Conservation (phyloP, 768 basidiomycete genomes). For the Saitozyma sp. region DNA sequence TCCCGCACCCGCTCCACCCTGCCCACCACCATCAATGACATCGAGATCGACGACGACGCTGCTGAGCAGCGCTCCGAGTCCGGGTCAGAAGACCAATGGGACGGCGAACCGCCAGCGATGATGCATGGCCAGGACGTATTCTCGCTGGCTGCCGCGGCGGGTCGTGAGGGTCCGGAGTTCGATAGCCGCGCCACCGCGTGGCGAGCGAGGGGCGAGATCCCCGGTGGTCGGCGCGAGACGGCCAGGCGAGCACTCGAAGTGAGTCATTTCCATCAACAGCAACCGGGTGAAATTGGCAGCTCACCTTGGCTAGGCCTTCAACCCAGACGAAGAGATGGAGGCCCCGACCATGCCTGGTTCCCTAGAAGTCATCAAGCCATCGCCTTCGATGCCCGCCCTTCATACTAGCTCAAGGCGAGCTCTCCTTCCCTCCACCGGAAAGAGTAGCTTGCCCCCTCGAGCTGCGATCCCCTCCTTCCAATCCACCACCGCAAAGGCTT, state of each 20-base stretch:
- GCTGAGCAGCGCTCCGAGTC: slow-evolving; percentile 33
- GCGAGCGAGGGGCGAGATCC: slow-evolving; percentile 26
- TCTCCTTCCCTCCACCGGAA: background rate
- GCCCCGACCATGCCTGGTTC: slow-evolving; percentile 14
- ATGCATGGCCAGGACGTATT: slow-evolving; percentile 35
- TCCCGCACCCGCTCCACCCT: slow-evolving; percentile 16
- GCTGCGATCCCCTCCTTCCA: slow-evolving; percentile 5
- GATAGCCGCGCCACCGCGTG: slow-evolving; percentile 18
- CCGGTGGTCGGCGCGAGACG: slow-evolving; percentile 29
- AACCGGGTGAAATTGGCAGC: background rate
- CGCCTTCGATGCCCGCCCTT: background rate
- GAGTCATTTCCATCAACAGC: background rate
- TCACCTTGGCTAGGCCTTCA: background rate
- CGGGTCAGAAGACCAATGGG: slow-evolving; percentile 44
- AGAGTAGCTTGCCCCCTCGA: slow-evolving; percentile 2
- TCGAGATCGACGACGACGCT: slow-evolving; percentile 3
- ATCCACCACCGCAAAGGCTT: slow-evolving; percentile 1
- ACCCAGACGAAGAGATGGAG: background rate
- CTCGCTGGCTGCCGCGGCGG: slow-evolving; percentile 27
- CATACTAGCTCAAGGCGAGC: slow-evolving; percentile 1
- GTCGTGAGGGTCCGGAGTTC: slow-evolving; percentile 19
- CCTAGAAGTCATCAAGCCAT: background rate
- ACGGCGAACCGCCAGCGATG: slow-evolving; percentile 21
- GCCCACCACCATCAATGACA: slow-evolving; percentile 19
- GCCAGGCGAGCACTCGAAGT: slow-evolving; percentile 25